phyloP scores from a whole-genome alignment of 2,329 filamentous ascomycete genomes.

The Tolypocladium album region DNA sequence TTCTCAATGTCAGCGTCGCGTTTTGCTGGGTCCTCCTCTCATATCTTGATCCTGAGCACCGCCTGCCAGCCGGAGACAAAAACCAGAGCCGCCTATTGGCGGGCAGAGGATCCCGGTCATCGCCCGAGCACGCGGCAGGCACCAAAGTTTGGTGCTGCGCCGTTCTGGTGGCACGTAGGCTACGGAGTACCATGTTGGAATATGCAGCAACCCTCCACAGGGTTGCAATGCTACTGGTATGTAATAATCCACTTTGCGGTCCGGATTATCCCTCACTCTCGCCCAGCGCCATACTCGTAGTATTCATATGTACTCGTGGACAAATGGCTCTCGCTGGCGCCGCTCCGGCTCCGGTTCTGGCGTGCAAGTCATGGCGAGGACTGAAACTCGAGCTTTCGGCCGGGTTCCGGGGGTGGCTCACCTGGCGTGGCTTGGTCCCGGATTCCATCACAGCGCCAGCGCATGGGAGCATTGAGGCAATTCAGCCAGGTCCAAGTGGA shows the following conservation, averaged over 20 bases:
- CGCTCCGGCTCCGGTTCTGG: background rate
- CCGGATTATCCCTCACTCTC: background rate
- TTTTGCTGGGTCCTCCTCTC: background rate
- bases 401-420: background rate
- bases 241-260: background rate
- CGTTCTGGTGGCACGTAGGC: background rate
- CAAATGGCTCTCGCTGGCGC: background rate
- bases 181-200: background rate
- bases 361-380: background rate
- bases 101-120: background rate
- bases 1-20: background rate
- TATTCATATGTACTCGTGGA: too few relatives aligned
- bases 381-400: background rate
- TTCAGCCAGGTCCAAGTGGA: background rate
- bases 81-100: background rate
- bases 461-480: background rate
- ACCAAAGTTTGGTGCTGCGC: background rate
- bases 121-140: background rate
- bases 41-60: background rate
- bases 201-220: background rate
- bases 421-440: background rate
- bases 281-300: background rate
- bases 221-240: background rate
- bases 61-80: background rate
- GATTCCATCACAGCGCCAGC: background rate